Evolutionary conservation across 306 rosid genomes (phyloP), one percentile per base, ranked within the genome.

Genomic region (Prunus mume): DNA sequence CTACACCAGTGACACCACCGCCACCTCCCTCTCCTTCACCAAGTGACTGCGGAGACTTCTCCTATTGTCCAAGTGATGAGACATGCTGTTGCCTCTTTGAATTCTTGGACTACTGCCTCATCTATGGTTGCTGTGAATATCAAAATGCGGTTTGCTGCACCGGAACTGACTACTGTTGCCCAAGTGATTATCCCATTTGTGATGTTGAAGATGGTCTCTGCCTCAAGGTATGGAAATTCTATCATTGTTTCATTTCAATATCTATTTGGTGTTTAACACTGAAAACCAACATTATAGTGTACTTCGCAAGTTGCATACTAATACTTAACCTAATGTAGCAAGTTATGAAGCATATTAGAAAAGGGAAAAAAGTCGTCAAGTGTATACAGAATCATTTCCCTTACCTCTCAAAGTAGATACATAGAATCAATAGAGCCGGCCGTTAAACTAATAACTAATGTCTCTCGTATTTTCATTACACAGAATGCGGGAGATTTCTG

Each of bases 11-110:
- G 0, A 61, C 88, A 0, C 81, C 79, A 0, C 66, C 90, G 0
- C 87, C 90, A 6, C 87, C 93, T 3, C 93, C 92, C 15, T 38
- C 94, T 69, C 94, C 94, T 32, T 67, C 96, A 65, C 97, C 97
- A 17, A 81, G 85, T 71, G 66, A 85, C 64, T 92, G 97, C 32
- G 97, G 93, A 62, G 89, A 85, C 80, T 84, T 81, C 70, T 81
- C 91, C 25, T 92, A 81, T 57, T 92, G 97, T 81, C 55, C 85
- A 43, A 24, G 79, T 57, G 84, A 86, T 52, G 86, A 90, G 76
- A 92, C 97, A 51, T 92, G 97, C 28, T 92, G 97, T 78, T 92
- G 97, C 75, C 62, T 84, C 18, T 63, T 5, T 51, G 87, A 83
- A 55, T 65, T 78, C 25, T 72, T 12, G 41, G 85, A 28, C 69